Conservation (phyloP, 202 grass and related monocot genomes). For the Cymbopogon flexuosus region DNA sequence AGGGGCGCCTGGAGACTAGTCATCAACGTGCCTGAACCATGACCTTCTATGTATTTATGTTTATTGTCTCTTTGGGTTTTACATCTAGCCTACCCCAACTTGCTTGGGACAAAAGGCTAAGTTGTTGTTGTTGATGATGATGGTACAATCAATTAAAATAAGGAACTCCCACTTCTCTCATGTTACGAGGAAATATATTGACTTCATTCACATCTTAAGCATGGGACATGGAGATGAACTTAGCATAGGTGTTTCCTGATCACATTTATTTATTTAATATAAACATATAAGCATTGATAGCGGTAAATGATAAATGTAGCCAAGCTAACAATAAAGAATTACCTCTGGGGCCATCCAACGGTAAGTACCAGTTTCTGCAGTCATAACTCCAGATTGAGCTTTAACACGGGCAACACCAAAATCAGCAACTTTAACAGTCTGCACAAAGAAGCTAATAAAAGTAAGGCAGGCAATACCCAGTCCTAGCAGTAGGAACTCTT, state of each 20-base stretch:
- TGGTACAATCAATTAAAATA: background rate
- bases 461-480: background rate
- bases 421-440: slow-evolving; percentile 97
- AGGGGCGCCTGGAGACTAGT: no score
- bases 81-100: no score
- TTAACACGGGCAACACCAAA: slow-evolving; percentile 99
- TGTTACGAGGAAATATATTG: background rate
- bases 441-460: slow-evolving; percentile 5
- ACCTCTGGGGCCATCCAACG: slow-evolving; percentile 99
- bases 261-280: slow-evolving; percentile 17
- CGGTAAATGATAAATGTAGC: background rate
- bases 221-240: background rate
- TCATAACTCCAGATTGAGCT: slow-evolving; percentile 96
- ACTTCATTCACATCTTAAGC: background rate
- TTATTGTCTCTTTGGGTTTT: no score
- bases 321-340: slow-evolving; percentile 20
- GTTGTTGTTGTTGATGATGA: no score
- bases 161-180: background rate
- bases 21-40: no score
- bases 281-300: slow-evolving; percentile 12
- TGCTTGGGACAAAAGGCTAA: no score
- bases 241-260: background rate
- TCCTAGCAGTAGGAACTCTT: background rate
- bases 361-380: slow-evolving; percentile 96
- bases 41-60: no score